phyloP scores from a whole-genome alignment of 176 grass and related monocot species.

The Calamus simplicifolius region DNA sequence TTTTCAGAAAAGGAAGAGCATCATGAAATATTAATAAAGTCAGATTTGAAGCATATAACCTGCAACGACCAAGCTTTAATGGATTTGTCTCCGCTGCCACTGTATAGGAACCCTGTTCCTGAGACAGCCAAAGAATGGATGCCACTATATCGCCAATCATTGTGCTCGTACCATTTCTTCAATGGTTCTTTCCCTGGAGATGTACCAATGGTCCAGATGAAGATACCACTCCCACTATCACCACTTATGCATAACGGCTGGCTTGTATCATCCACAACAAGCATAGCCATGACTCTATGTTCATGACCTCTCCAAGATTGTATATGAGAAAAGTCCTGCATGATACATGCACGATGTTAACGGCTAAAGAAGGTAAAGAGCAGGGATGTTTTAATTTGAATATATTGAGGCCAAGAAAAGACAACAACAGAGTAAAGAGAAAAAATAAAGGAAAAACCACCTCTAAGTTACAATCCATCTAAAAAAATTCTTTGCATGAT shows the following conservation, averaged over 20 bases:
- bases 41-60: conserved; percentile 31
- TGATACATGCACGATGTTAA: neutral
- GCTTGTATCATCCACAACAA: conserved; percentile 33
- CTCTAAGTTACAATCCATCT: too few species aligned
- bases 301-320: conserved; percentile 72
- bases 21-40: neutral
- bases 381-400: too few species aligned
- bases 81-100: conserved; percentile 76
- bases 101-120: conserved; percentile 63
- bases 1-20: neutral
- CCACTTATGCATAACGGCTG: conserved; percentile 66
- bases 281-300: conserved; percentile 68
- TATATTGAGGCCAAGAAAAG: too few species aligned
- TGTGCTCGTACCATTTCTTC: conserved; percentile 86
- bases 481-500: too few species aligned
- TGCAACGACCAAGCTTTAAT: conserved; percentile 96
- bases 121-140: conserved; percentile 80
- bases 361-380: too few species aligned
- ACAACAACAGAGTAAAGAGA: too few species aligned
- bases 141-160: conserved; percentile 84
- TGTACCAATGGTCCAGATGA: conserved; percentile 46
- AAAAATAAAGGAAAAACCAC: too few species aligned
- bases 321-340: conserved; percentile 81
- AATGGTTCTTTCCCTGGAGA: conserved; percentile 33
- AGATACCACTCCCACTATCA: conserved; percentile 86